Evolutionary conservation across 164 flowering plant species (phyloP).

Genomic region (Stephania cephalantha): DNA sequence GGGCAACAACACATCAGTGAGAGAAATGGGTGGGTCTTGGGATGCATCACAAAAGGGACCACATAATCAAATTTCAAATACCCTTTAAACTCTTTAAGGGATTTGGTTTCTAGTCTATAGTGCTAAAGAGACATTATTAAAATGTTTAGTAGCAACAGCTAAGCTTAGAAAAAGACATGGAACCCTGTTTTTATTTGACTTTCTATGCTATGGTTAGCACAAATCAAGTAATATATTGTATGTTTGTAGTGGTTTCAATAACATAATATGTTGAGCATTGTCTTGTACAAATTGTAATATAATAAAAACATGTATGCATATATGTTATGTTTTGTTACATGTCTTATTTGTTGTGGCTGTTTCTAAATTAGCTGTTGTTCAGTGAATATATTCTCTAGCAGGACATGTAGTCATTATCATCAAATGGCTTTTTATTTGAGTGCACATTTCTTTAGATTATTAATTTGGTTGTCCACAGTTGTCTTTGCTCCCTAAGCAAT

Average conservation of each 20-base stretch:
- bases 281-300: neutral
- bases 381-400: constrained; percentile 22
- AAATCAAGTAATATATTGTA: constrained; percentile 10
- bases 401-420: constrained; percentile 26
- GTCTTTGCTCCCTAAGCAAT: neutral
- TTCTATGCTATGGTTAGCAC: constrained; percentile 15
- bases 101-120: constrained; percentile 7
- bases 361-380: constrained; percentile 21
- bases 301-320: neutral
- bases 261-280: neutral
- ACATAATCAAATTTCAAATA: constrained; percentile 14
- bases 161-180: constrained; percentile 34
- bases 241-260: constrained; percentile 7
- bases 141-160: constrained; percentile 34
- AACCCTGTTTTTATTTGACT: constrained; percentile 35
- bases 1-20: constrained; percentile 20
- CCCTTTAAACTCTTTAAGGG: constrained; percentile 6
- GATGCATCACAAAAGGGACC: constrained; percentile 26
- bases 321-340: neutral
- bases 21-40: constrained; percentile 28
- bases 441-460: neutral
- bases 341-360: constrained; percentile 2
- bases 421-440: constrained; percentile 2
- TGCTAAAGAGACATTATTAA: constrained; percentile 5
- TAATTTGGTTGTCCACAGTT: constrained; percentile 6